phyloP scores from a whole-genome alignment of 805 yeast species.

The Schwanniomyces yamadae region DNA sequence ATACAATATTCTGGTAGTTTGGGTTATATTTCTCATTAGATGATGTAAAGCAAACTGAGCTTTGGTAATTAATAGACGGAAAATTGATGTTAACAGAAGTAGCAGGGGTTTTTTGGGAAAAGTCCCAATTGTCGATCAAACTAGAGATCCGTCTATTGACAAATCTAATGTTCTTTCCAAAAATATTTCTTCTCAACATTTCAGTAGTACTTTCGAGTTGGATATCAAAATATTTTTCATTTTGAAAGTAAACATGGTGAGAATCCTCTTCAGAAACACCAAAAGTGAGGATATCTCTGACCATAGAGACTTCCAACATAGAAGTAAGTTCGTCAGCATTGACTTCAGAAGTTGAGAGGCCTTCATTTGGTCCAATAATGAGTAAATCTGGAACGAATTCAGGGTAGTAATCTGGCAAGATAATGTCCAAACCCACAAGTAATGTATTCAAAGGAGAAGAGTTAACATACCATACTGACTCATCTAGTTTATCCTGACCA shows the following conservation, averaged over 20 bases:
- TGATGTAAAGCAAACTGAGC: constrained; percentile 21
- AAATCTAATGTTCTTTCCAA: constrained; percentile 21
- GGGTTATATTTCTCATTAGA: constrained; percentile 4
- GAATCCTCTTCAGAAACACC: constrained; percentile 26
- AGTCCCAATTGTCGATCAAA: constrained; percentile 16
- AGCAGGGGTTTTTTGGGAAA: constrained; percentile 6
- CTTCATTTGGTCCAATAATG: constrained; percentile 35
- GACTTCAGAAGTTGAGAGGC: constrained; percentile 13
- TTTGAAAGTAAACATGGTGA: constrained; percentile 31
- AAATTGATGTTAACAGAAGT: constrained; percentile 23
- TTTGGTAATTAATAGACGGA: constrained; percentile 26
- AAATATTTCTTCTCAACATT: constrained; percentile 18
- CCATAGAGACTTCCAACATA: constrained; percentile 17
- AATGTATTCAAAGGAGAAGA: constrained; percentile 24
- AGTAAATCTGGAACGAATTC: constrained; percentile 31
- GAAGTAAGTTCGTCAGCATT: constrained; percentile 7
- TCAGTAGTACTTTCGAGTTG: constrained; percentile 8
- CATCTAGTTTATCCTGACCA: constrained; percentile 37
- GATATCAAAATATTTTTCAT: constrained; percentile 27
- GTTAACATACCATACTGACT: constrained; percentile 34
- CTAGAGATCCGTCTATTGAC: constrained; percentile 22
- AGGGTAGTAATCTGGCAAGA: constrained; percentile 25
- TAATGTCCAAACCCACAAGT: constrained; percentile 22
- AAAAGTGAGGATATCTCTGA: constrained; percentile 18
- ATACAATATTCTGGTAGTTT: constrained; percentile 2